Evolutionary conservation across 108 stramenopile genomes (phyloP).

Genomic region (Stephanodiscus minutulus): DNA sequence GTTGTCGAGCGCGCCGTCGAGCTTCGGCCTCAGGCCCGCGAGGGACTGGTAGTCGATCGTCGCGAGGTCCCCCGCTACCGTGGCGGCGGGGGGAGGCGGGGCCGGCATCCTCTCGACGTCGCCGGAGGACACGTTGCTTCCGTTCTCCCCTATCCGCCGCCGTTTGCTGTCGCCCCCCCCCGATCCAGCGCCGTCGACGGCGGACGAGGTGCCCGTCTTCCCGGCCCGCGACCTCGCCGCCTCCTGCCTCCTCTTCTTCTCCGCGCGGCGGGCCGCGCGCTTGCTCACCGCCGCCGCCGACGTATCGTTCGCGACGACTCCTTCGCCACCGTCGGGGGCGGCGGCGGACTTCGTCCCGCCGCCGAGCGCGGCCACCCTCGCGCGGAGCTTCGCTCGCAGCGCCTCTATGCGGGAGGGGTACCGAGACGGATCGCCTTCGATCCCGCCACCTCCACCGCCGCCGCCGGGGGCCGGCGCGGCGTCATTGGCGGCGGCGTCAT

Average conservation of each 20-base stretch:
- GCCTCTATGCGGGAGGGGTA: constrained; percentile 79
- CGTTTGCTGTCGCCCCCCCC: too few species aligned
- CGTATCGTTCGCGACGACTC: constrained; percentile 17
- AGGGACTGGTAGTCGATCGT: constrained; percentile 78
- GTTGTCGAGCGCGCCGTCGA: constrained; percentile 53
- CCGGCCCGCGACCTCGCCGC: constrained; percentile 55
- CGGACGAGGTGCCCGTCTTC: constrained; percentile 21
- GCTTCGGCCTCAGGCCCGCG: constrained; percentile 65
- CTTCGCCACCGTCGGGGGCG: constrained; percentile 6
- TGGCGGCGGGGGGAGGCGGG: constrained; percentile 2
- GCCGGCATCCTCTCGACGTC: constrained; percentile 13
- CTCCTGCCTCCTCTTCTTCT: constrained; percentile 74
- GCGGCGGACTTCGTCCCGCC: not conserved
- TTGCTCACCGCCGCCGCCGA: constrained; percentile 63
- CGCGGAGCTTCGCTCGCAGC: constrained; percentile 77
- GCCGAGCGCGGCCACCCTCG: constrained; percentile 60
- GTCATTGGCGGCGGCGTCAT: not conserved
- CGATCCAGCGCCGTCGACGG: constrained; percentile 24
- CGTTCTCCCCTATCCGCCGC: too few species aligned
- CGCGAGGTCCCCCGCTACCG: constrained; percentile 62
- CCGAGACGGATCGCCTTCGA: not conserved
- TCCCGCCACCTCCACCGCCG: too few species aligned
- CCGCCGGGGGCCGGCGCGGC: not conserved
- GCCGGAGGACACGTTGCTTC: too few species aligned
- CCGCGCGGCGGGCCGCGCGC: constrained; percentile 83